These are phyloP conservation scores for Linum lewisii DNA, from an alignment of 345 rosid genomes.

Conservation along the genomic window DNA sequence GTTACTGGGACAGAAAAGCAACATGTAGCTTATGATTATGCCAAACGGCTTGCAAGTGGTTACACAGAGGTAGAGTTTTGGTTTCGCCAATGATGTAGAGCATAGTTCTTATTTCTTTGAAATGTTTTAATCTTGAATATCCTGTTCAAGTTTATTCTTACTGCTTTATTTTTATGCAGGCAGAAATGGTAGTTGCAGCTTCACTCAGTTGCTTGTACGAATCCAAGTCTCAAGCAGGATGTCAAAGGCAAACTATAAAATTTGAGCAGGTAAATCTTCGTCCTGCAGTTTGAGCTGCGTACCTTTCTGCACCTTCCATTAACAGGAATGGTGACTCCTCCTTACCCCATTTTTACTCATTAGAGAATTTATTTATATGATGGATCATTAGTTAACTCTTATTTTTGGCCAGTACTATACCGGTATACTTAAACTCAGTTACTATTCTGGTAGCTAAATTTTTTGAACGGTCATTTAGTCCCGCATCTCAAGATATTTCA, in stretches of 20 bases:
- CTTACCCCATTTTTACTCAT: background rate
- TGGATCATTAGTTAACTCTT: background rate
- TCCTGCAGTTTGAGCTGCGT: background rate
- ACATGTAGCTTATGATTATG: constrained; percentile 48
- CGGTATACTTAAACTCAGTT: background rate
- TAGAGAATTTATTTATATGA: too few species aligned
- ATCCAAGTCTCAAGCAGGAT: background rate
- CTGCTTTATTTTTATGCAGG: constrained; percentile 19
- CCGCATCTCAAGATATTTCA: too few species aligned
- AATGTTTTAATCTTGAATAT: background rate
- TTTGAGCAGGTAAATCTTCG: constrained; percentile 35
- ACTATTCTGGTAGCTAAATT: too few species aligned
- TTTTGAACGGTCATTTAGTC: too few species aligned
- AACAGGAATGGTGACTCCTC: background rate
- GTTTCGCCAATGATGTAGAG: background rate
- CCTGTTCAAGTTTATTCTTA: constrained; percentile 3
- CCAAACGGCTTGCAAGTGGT: constrained; percentile 36
- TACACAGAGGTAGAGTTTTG: constrained; percentile 28
- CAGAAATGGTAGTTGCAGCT: constrained; percentile 32
- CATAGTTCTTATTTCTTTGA: background rate
- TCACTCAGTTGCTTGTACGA: constrained; percentile 25
- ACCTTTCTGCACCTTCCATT: background rate
- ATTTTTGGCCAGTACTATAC: too few species aligned
- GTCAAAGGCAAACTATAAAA: constrained; percentile 7
- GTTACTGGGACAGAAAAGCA: constrained; percentile 40